Conservation (phyloP, 2,329 filamentous ascomycete species). For the Lasiodiplodia hormozganensis region DNA sequence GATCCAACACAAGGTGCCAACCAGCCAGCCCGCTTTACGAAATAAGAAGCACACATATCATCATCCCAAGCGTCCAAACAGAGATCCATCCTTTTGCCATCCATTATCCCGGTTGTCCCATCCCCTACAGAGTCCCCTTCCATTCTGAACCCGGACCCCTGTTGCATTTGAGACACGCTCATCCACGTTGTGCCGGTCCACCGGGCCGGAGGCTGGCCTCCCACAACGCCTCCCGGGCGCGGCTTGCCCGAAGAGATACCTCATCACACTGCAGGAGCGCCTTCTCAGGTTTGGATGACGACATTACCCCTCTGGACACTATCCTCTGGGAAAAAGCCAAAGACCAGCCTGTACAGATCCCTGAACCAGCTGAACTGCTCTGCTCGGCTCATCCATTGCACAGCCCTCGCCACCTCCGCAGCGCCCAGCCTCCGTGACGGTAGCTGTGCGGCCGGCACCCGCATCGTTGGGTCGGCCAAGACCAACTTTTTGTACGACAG, state of each 20-base stretch:
- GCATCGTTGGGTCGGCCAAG: conserved; percentile 72
- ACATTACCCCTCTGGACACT: conserved; percentile 21
- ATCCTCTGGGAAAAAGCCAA: conserved; percentile 83
- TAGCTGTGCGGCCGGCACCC: conserved; percentile 52
- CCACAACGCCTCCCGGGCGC: neutral
- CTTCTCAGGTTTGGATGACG: conserved; percentile 20
- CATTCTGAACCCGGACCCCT: neutral
- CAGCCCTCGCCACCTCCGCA: conserved; percentile 79
- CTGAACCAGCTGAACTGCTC: conserved; percentile 79
- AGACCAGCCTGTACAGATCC: conserved; percentile 84
- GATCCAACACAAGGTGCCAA: conserved; percentile 19
- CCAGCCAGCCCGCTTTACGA: conserved; percentile 15
- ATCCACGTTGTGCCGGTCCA: conserved; percentile 4
- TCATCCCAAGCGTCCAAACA: conserved; percentile 2
- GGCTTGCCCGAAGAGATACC: neutral
- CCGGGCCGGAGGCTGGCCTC: conserved; percentile 1
- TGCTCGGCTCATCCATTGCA: conserved; percentile 75
- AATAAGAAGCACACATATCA: conserved; percentile 21
- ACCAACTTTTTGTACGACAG: conserved; percentile 83
- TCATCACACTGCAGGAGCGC: neutral
- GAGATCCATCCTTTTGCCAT: conserved; percentile 5
- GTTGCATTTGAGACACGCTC: conserved; percentile 2
- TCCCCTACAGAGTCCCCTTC: neutral
- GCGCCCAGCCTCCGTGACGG: conserved; percentile 63
- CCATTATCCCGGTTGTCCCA: neutral